Conservation (phyloP, 441 rosid genomes). For the Brassica hybrid region DNA sequence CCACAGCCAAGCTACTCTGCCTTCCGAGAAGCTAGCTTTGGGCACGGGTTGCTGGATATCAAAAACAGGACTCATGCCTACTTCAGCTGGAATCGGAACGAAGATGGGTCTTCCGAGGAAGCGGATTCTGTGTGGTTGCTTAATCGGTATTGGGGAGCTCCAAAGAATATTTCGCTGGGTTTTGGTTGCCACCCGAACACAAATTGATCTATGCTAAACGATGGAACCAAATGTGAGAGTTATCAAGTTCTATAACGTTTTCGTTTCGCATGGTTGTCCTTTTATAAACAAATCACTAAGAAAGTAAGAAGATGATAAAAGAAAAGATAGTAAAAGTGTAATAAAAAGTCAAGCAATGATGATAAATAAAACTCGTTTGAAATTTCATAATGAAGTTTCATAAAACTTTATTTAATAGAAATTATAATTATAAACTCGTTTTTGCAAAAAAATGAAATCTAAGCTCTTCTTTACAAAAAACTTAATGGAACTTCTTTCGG, state of each 20-base stretch:
- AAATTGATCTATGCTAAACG: background rate
- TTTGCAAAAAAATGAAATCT: no score
- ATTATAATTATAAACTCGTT: no score
- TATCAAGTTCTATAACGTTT: background rate
- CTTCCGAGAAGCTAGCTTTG: slow-evolving; percentile 76
- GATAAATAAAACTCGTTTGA: no score
- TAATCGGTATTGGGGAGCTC: slow-evolving; percentile 51
- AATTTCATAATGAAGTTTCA: background rate
- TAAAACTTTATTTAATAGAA: no score
- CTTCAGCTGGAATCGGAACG: slow-evolving; percentile 75
- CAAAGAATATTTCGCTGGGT: slow-evolving; percentile 19
- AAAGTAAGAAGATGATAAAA: background rate
- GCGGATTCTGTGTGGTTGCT: slow-evolving; percentile 71
- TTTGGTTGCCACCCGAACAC: slow-evolving; percentile 11
- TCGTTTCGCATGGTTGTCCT: background rate
- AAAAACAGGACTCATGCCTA: slow-evolving; percentile 76
- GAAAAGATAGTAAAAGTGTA: no score
- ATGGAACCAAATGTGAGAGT: background rate
- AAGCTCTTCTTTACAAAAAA: no score
- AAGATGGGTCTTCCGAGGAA: slow-evolving; percentile 63
- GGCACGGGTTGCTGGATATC: slow-evolving; percentile 69
- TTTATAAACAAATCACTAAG: background rate
- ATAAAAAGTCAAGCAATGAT: no score
- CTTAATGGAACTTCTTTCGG: no score
- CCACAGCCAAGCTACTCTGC: slow-evolving; percentile 83